These are phyloP conservation scores for Anaeromyces robustus DNA, from an alignment of 192 early-diverging fungal genomes.

Conservation along the genomic window DNA sequence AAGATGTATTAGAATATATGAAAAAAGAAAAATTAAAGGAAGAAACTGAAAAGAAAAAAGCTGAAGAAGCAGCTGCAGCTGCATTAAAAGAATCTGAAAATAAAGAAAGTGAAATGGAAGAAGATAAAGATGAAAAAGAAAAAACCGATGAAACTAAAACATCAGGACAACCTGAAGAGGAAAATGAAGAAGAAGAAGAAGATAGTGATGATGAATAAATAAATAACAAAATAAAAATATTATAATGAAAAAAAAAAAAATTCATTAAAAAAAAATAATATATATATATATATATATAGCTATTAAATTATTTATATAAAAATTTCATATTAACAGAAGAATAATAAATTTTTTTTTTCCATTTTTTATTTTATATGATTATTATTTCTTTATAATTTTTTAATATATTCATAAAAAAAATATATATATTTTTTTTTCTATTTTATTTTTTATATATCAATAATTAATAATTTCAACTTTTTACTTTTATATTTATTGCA, in stretches of 20 bases:
- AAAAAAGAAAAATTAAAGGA: constrained; percentile 21
- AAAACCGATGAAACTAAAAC: constrained; percentile 18
- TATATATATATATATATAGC: too few relatives aligned
- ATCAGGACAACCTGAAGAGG: constrained; percentile 9
- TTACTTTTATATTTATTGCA: too few relatives aligned
- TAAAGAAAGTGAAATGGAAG: background rate
- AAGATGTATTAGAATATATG: constrained; percentile 38
- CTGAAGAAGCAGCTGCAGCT: background rate
- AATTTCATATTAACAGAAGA: too few relatives aligned
- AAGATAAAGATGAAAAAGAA: constrained; percentile 6
- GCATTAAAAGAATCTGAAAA: constrained; percentile 3
- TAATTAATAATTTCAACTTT: too few relatives aligned
- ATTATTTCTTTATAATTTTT: too few relatives aligned
- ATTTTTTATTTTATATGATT: too few relatives aligned
- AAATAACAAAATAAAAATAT: constrained; percentile 1
- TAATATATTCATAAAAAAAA: too few relatives aligned
- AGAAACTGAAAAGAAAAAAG: constrained; percentile 1
- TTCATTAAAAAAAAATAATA: too few relatives aligned
- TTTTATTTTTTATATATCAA: too few relatives aligned
- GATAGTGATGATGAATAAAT: constrained; percentile 1
- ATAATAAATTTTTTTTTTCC: too few relatives aligned
- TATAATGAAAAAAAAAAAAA: background rate
- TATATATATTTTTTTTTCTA: too few relatives aligned
- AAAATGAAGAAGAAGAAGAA: constrained; percentile 1
- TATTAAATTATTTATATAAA: too few relatives aligned